Percentiles rank a stretch among this genome's conserved stretches.
These are phyloP conservation scores for Scheffersomyces ergatensis DNA, from an alignment of 805 yeast species.

Conservation along the genomic window DNA sequence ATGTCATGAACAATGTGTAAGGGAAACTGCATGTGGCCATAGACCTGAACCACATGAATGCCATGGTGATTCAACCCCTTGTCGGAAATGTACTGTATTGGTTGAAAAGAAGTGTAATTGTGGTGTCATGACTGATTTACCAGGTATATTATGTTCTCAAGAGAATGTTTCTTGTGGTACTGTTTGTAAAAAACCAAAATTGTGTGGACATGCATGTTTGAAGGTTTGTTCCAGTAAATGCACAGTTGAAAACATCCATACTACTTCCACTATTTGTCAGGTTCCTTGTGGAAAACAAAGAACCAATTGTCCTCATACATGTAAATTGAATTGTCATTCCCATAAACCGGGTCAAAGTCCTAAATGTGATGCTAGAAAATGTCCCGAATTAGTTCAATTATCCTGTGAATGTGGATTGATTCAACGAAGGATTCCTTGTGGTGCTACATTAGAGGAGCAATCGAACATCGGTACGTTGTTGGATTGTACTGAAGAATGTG, in stretches of 20 bases:
- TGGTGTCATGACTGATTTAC: constrained; percentile 48
- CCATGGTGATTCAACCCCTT: constrained; percentile 59
- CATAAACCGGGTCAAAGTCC: constrained; percentile 30
- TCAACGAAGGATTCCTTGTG: constrained; percentile 51
- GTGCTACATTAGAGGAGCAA: constrained; percentile 37
- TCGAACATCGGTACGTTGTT: constrained; percentile 38
- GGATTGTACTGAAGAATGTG: constrained; percentile 74
- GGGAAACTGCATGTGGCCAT: constrained; percentile 69
- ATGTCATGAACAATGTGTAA: constrained; percentile 64
- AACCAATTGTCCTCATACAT: constrained; percentile 64
- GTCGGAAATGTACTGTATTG: constrained; percentile 73
- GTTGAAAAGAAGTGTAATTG: constrained; percentile 62
- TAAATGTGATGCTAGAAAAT: constrained; percentile 51
- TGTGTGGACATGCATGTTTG: constrained; percentile 48
- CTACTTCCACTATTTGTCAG: constrained; percentile 46
- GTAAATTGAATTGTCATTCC: constrained; percentile 63
- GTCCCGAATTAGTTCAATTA: constrained; percentile 49
- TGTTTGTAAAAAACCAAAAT: constrained; percentile 28
- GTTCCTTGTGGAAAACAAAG: constrained; percentile 55
- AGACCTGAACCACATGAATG: constrained; percentile 67
- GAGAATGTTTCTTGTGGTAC: constrained; percentile 61
- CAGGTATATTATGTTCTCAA: constrained; percentile 70
- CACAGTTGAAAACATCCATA: constrained; percentile 57
- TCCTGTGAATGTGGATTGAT: constrained; percentile 67
- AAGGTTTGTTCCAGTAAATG: constrained; percentile 61